phyloP scores from a whole-genome alignment of 768 basidiomycete genomes.

The Leccinum imitatum region DNA sequence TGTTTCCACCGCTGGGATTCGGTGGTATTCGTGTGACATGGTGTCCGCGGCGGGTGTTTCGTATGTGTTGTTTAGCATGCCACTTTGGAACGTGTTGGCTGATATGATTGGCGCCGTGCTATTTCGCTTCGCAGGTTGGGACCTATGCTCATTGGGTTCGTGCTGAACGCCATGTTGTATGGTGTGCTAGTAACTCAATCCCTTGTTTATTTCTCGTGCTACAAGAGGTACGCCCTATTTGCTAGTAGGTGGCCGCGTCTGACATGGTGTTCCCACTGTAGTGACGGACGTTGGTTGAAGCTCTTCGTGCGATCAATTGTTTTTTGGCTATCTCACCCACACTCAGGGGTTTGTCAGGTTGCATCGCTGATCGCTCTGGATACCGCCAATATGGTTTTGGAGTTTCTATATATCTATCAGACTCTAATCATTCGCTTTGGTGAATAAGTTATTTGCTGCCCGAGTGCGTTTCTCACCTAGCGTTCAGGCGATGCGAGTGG shows the following conservation, averaged over 20 bases:
- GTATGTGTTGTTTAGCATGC: constrained; percentile 11
- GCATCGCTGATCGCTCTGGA: constrained; percentile 21
- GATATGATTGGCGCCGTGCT: background rate
- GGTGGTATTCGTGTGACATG: constrained; percentile 17
- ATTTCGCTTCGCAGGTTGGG: constrained; percentile 27
- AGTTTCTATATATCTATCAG: constrained; percentile 27
- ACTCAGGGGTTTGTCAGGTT: constrained; percentile 16
- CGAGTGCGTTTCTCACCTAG: background rate
- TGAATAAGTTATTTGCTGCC: constrained; percentile 1
- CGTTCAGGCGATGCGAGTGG: constrained; percentile 16
- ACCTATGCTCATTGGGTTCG: constrained; percentile 36
- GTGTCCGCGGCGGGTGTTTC: constrained; percentile 22
- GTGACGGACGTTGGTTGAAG: constrained; percentile 23
- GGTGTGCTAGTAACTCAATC: constrained; percentile 37
- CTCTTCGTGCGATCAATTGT: constrained; percentile 21
- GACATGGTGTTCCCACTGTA: background rate
- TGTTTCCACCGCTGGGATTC: constrained; percentile 5
- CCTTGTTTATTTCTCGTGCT: constrained; percentile 31
- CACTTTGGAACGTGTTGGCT: background rate
- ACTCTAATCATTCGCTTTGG: constrained; percentile 29
- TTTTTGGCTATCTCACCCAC: background rate
- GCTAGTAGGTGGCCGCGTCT: background rate
- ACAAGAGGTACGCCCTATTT: constrained; percentile 23
- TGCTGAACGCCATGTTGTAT: constrained; percentile 36
- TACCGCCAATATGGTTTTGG: constrained; percentile 25